A percentile compares a stretch with the other conserved stretches of the same genome.
Evolutionary conservation across 805 yeast genomes (phyloP).

Genomic region (Zygosaccharomyces lentus): DNA sequence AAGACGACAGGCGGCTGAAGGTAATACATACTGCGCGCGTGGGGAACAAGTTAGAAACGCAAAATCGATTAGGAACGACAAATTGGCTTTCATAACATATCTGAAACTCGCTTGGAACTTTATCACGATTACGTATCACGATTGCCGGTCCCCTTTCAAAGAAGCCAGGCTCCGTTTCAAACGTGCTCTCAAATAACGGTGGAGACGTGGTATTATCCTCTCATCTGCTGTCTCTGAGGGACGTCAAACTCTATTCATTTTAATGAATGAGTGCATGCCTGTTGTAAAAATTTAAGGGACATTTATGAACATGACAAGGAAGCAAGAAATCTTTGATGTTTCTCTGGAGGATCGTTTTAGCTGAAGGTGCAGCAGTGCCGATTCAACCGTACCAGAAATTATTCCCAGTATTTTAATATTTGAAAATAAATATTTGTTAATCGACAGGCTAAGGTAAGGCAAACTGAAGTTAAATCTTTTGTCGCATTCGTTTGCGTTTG

Average conservation of each 20-base stretch:
- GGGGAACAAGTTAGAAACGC: slow-evolving; percentile 6
- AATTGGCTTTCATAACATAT: not conserved
- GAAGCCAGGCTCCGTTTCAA: not conserved
- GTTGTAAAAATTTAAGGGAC: slow-evolving; percentile 16
- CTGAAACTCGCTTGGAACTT: not conserved
- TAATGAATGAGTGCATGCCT: not conserved
- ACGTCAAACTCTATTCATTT: slow-evolving; percentile 7
- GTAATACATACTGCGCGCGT: no score
- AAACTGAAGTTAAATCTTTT: no score
- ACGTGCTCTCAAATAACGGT: slow-evolving; percentile 5
- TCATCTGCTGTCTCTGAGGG: slow-evolving; percentile 12
- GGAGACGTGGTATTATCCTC: slow-evolving; percentile 9
- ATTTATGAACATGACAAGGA: slow-evolving; percentile 18
- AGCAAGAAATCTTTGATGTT: slow-evolving; percentile 18
- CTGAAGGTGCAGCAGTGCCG: not conserved
- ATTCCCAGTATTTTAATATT: no score
- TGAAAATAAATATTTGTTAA: no score
- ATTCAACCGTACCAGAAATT: no score
- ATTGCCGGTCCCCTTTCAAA: slow-evolving; percentile 10
- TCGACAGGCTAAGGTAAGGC: not conserved
- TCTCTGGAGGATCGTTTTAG: not conserved
- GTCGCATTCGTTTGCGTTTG: no score
- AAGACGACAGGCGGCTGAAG: no score
- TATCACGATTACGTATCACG: slow-evolving; percentile 2
- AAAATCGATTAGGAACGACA: slow-evolving; percentile 3